Percentiles rank a stretch among this genome's conserved stretches.
Conservation (phyloP, 2,329 filamentous ascomycete species). For the Trichoderma endophyticum region DNA sequence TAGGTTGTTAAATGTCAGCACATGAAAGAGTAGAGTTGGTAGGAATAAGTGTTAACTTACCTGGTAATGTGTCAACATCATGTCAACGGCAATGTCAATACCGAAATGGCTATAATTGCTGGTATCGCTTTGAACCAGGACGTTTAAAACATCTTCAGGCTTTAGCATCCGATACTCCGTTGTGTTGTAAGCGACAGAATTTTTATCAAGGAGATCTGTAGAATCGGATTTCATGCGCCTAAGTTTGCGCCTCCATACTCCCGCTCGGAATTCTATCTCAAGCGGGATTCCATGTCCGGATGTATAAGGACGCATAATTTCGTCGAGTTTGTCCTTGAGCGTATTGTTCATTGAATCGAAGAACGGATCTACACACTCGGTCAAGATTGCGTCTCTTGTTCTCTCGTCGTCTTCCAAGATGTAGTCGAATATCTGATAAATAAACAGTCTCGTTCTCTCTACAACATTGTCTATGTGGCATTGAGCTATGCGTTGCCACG, state of each 20-base stretch:
- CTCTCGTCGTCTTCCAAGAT: slow-evolving; percentile 26
- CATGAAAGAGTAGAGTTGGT: not conserved
- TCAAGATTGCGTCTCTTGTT: slow-evolving; percentile 1
- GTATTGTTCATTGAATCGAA: not conserved
- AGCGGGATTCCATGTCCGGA: not conserved
- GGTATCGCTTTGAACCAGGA: not conserved
- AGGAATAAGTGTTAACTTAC: not conserved
- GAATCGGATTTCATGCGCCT: not conserved
- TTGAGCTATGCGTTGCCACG: slow-evolving; percentile 39
- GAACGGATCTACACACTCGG: not conserved
- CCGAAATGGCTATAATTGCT: not conserved
- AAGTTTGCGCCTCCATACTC: not conserved
- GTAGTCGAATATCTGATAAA: slow-evolving; percentile 36
- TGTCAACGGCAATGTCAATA: slow-evolving; percentile 1
- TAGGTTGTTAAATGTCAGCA: not conserved
- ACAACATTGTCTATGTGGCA: slow-evolving; percentile 35
- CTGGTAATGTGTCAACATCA: slow-evolving; percentile 5
- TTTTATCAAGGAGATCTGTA: not conserved
- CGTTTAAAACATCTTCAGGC: not conserved
- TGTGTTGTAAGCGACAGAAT: not conserved
- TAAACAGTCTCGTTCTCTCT: slow-evolving; percentile 33
- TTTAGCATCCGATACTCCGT: not conserved
- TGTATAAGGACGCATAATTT: not conserved
- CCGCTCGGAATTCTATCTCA: not conserved
- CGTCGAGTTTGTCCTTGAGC: not conserved